Evolutionary conservation across 495 filamentous ascomycete genomes (phyloP).

Genomic region (Hypomontagnella submonticulosa): DNA sequence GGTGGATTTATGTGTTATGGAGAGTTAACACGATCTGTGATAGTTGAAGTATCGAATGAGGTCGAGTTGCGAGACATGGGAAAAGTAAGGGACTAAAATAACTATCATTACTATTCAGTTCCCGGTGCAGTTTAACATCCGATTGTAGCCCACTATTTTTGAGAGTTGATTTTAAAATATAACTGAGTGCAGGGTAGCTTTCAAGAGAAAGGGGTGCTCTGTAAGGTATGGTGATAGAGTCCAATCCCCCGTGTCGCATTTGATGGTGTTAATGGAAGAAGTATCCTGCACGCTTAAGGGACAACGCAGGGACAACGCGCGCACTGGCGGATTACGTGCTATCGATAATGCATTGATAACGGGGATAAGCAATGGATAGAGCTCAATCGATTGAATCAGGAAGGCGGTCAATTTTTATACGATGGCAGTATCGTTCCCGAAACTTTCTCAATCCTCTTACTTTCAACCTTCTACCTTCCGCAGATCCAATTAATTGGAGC

Average conservation of each 20-base stretch:
- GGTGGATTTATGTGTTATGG: too few species aligned
- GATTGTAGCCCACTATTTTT: too few species aligned
- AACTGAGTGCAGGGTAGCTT: too few species aligned
- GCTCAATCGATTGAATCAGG: conserved; percentile 29
- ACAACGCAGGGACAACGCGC: too few species aligned
- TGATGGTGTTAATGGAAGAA: conserved; percentile 10
- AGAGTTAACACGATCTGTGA: too few species aligned
- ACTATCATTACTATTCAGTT: too few species aligned
- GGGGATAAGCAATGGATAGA: neutral
- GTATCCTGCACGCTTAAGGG: neutral
- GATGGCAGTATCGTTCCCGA: conserved; percentile 36
- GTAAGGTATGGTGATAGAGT: neutral
- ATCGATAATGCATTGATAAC: conserved; percentile 16
- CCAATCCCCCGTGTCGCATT: conserved; percentile 19
- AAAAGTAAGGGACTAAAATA: neutral
- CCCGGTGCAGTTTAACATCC: too few species aligned
- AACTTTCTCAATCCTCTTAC: neutral
- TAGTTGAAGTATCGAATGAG: too few species aligned
- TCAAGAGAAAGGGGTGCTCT: neutral
- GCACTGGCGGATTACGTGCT: neutral
- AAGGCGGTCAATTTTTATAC: conserved; percentile 48
- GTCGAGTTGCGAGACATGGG: neutral
- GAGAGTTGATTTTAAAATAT: too few species aligned
- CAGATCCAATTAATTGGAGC: neutral
- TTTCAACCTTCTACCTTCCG: conserved; percentile 13